These are phyloP conservation scores for Polygonum maritimum DNA, from an alignment of 148 eudicot species.

Conservation along the genomic window DNA sequence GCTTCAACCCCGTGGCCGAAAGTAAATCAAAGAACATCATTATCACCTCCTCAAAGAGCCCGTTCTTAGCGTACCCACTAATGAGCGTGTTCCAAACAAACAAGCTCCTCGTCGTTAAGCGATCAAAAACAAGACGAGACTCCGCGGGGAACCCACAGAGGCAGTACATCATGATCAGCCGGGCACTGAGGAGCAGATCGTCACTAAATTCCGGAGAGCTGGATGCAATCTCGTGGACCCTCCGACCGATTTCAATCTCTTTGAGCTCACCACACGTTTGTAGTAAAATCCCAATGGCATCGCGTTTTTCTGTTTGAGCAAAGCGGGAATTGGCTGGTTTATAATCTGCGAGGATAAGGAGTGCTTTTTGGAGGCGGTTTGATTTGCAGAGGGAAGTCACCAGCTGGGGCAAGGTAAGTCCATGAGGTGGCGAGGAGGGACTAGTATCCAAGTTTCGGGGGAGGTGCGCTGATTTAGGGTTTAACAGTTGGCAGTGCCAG, in stretches of 20 bases:
- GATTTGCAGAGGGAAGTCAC: not conserved
- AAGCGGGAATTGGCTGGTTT: not conserved
- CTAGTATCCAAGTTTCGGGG: too few relatives aligned
- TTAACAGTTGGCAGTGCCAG: too few relatives aligned
- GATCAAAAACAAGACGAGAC: constrained; percentile 32
- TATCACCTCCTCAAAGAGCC: constrained; percentile 31
- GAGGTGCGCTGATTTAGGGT: too few relatives aligned
- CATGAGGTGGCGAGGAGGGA: too few relatives aligned
- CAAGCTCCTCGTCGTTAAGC: constrained; percentile 25
- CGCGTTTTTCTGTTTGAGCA: not conserved
- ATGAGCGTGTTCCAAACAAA: constrained; percentile 49
- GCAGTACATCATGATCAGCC: too few relatives aligned
- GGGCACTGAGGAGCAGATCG: too few relatives aligned
- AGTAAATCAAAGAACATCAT: constrained; percentile 30
- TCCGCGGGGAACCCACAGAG: too few relatives aligned
- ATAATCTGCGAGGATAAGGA: not conserved
- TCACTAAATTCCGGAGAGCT: constrained; percentile 24
- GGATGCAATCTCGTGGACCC: constrained; percentile 28
- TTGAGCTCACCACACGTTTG: constrained; percentile 40
- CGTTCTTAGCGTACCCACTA: constrained; percentile 49
- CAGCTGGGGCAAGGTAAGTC: not conserved
- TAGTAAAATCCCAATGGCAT: constrained; percentile 26
- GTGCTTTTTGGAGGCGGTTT: not conserved
- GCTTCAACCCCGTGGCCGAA: constrained; percentile 17
- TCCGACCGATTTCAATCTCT: constrained; percentile 30